A percentile compares a stretch with the other conserved stretches of the same genome.
These are phyloP conservation scores for Trichoderma asperelloides DNA, from an alignment of 495 filamentous ascomycete species.

Conservation along the genomic window DNA sequence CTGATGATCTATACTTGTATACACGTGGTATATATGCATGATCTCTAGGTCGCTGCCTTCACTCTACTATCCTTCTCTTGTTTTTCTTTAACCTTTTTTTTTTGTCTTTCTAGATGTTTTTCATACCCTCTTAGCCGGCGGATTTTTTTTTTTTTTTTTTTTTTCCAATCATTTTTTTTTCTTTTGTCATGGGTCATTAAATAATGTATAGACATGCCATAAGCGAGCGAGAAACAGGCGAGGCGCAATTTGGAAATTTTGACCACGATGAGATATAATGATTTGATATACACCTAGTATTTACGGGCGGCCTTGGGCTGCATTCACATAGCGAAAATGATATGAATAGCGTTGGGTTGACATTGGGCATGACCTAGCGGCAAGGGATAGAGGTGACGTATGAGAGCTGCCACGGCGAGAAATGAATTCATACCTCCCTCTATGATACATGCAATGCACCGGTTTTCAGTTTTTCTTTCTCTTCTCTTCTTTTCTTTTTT, in stretches of 20 bases:
- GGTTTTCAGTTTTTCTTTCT: not conserved
- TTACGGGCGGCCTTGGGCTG: too few species aligned
- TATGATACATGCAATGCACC: too few species aligned
- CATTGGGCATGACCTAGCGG: too few species aligned
- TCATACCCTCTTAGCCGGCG: not conserved
- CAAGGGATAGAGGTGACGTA: too few species aligned
- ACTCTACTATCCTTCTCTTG: not conserved
- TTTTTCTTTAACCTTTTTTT: not conserved
- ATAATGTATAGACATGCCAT: not conserved
- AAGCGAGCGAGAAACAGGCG: not conserved
- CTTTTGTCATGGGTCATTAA: not conserved
- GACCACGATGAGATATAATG: not conserved
- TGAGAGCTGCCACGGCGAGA: too few species aligned
- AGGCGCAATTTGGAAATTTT: not conserved
- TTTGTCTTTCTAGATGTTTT: not conserved
- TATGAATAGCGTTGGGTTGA: too few species aligned
- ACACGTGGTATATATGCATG: not conserved
- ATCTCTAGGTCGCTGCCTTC: not conserved
- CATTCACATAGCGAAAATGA: too few species aligned
- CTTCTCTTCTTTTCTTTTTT: not conserved
- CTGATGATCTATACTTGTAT: not conserved
- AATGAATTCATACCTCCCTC: too few species aligned
- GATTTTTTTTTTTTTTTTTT: not conserved
- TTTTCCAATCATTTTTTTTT: not conserved
- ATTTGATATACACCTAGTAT: too few species aligned